Percentiles rank a stretch among this genome's conserved stretches.
These are phyloP conservation scores for Fusarium nisikadoi DNA, from an alignment of 2,329 filamentous ascomycete species.

Conservation along the genomic window DNA sequence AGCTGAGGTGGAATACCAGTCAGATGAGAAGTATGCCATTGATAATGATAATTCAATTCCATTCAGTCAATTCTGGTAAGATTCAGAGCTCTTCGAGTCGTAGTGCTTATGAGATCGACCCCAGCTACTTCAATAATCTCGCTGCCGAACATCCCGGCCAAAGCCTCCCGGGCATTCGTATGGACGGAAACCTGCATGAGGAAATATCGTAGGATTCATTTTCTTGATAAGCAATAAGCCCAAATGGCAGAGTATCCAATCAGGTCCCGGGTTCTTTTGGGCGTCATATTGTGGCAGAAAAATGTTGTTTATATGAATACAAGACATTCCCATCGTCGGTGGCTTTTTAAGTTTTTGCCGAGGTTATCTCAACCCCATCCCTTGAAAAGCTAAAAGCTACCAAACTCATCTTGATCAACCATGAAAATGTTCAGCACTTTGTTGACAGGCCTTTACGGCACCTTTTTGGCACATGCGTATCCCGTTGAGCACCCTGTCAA, in stretches of 20 bases:
- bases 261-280: accelerated
- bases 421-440: conserved; percentile 2
- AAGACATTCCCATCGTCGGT: conserved; percentile 11
- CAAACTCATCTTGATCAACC: not conserved
- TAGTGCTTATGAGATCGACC: not conserved
- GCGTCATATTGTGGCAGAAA: not conserved
- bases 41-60: accelerated
- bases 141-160: not conserved
- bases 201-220: not conserved
- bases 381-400: not conserved
- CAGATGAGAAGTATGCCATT: accelerated
- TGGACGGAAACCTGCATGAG: not conserved
- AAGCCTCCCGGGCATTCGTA: not conserved
- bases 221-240: not conserved
- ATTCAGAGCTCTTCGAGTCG: accelerated
- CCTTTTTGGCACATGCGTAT: not conserved
- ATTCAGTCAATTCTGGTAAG: accelerated
- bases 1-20: not conserved
- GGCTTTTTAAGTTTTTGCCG: conserved; percentile 1
- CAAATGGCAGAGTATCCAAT: not conserved
- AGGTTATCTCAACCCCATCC: conserved; percentile 4
- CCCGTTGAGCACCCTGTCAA: not conserved
- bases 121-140: not conserved
- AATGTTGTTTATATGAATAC: not conserved
- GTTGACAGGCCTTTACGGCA: not conserved